A percentile compares a stretch with the other conserved stretches of the same genome.
Evolutionary conservation across 2,329 filamentous ascomycete species (phyloP).

Genomic region (Cucurbitaria berberidis): DNA sequence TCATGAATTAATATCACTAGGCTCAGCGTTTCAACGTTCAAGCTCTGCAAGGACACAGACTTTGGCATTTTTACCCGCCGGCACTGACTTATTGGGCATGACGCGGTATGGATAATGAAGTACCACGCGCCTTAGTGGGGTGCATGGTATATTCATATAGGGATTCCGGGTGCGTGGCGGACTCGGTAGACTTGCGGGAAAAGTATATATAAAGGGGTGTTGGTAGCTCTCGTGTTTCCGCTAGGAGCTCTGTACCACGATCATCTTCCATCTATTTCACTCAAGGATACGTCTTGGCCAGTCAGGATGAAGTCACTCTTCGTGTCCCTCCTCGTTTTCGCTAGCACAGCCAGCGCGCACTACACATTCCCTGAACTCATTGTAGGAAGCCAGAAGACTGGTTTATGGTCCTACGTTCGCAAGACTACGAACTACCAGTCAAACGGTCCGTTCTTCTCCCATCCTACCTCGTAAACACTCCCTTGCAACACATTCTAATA

Average conservation of each 20-base stretch:
- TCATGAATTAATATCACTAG: constrained; percentile 15
- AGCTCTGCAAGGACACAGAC: constrained; percentile 13
- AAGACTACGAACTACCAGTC: constrained; percentile 46
- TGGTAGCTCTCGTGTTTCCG: neutral
- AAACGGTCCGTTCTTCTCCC: constrained; percentile 29
- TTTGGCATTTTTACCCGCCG: constrained; percentile 29
- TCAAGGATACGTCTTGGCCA: neutral
- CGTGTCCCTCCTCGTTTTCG: constrained; percentile 24
- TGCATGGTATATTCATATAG: constrained; percentile 7
- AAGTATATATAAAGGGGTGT: constrained; percentile 13
- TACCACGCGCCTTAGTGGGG: constrained; percentile 7
- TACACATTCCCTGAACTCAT: constrained; percentile 45
- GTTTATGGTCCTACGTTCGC: constrained; percentile 45
- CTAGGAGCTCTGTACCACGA: neutral
- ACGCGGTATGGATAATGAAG: constrained; percentile 8
- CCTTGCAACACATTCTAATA: neutral
- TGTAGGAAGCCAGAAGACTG: constrained; percentile 26
- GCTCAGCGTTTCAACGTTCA: constrained; percentile 15
- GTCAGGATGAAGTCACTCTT: constrained; percentile 39
- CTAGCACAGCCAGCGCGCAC: constrained; percentile 36
- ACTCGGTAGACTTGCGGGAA: neutral
- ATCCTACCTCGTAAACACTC: neutral
- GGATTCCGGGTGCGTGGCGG: neutral
- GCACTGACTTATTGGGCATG: constrained; percentile 4
- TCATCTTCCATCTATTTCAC: neutral